Base-by-base conservation (phyloP, 129 eudicot species). In the Centaurea solstitialis region DNA sequence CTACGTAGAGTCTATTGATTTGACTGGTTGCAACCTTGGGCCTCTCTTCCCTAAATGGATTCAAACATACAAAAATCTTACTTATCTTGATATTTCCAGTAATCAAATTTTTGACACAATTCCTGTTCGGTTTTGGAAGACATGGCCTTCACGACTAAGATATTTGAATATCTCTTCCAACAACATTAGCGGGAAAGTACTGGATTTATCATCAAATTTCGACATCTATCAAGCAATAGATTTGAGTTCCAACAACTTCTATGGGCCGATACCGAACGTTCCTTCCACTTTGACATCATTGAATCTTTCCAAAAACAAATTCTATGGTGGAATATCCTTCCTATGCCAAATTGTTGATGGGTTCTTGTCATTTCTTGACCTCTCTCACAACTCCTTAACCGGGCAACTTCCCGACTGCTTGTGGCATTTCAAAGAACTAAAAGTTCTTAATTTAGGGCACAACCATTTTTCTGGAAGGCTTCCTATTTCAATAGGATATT, bases 21-120 rank as follows among this genome's bases (percentile, higher is more conserved):
- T 84, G 40, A 18, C 24, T 12, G 13, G 64, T 30, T 80, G 86
- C 73, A 33, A 33, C 4, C 37, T 33, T 33, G 37, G 37, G 37
- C 37, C 37, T 33, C 37, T 33, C 37, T 33, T 83, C 15, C 88
- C 90, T 0, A 39, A 20, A 0, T 87, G 86, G 90, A 78, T 87
- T 40, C 43, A 9, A 41, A 87, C 82, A 15, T 85, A 80, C 12
- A 74, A 5, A 0, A 9, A n/a, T 8, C 0, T 76, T 8, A 1
- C 37, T 3, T 3, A 33, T 33, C 37, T 33, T 33, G 37, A 33
- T 33, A 33, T 33, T 33, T 33, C 37, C 5, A 4, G 4, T 33
- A 33, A 33, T 33, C 37, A 5, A 33, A 33, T 33, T 33, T 33
- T 5, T 33, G 37, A 33, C 5, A 33, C 37, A 3, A 33, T 33